Conservation (phyloP, 2,329 filamentous ascomycete species). For the Helotiales sp. region DNA sequence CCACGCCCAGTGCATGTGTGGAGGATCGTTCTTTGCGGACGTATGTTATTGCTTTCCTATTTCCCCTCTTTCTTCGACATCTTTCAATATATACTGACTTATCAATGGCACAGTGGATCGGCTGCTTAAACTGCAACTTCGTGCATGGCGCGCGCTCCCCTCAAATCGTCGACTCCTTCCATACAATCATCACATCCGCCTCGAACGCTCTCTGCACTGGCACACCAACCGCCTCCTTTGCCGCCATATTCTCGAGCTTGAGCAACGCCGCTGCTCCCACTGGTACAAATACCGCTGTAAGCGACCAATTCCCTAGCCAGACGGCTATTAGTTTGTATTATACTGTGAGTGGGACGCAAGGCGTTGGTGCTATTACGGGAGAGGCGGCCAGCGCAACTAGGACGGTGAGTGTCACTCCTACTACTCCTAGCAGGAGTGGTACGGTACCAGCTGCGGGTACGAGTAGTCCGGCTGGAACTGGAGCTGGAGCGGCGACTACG, state of each 20-base stretch:
- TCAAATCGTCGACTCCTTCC: conserved; percentile 44
- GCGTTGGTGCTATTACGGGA: conserved; percentile 50
- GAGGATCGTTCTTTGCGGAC: conserved; percentile 50
- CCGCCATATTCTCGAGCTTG: conserved; percentile 44
- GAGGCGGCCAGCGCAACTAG: conserved; percentile 46
- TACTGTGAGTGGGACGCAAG: conserved; percentile 47
- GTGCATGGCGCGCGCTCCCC: conserved; percentile 49
- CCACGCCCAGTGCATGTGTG: conserved; percentile 50
- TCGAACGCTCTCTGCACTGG: conserved; percentile 46
- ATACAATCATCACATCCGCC: conserved; percentile 45
- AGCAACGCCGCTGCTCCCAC: conserved; percentile 38
- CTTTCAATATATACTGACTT: not conserved
- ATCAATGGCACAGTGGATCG: conserved; percentile 41
- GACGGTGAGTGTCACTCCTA: conserved; percentile 26
- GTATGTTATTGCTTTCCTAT: not conserved
- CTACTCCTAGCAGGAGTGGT: not conserved
- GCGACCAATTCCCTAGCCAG: conserved; percentile 45
- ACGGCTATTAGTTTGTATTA: conserved; percentile 52
- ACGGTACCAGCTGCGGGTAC: not conserved
- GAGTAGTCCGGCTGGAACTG: conserved; percentile 9
- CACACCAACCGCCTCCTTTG: conserved; percentile 47
- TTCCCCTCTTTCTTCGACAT: too few species aligned
- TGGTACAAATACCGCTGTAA: conserved; percentile 42
- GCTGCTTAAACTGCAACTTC: conserved; percentile 49
- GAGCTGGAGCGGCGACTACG: conserved; percentile 17